phyloP scores from a whole-genome alignment of 345 rosid species.

The Gossypium raimondii region DNA sequence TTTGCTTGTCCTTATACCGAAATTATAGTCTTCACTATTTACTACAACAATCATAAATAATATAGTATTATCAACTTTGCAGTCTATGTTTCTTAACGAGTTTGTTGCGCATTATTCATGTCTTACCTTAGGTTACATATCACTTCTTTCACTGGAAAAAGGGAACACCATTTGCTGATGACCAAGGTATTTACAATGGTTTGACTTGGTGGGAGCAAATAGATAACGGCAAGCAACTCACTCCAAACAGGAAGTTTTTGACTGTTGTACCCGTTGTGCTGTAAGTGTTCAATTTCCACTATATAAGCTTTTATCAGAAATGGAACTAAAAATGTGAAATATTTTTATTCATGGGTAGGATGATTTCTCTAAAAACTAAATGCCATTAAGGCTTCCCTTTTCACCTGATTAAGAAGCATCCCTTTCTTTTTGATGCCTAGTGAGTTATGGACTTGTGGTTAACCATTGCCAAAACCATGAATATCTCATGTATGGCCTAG shows the following conservation, averaged over 20 bases:
- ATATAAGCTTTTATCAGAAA: not conserved
- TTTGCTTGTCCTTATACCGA: not conserved
- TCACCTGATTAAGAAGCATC: not conserved
- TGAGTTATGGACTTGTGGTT: not conserved
- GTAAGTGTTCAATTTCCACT: conserved; percentile 36
- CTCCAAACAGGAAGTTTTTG: conserved; percentile 70
- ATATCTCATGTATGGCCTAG: not conserved
- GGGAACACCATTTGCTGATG: conserved; percentile 75
- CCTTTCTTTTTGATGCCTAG: not conserved
- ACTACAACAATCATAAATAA: not conserved
- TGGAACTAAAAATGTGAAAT: not conserved
- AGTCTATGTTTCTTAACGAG: conserved; percentile 4
- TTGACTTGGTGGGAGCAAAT: conserved; percentile 87
- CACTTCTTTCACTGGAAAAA: conserved; percentile 84
- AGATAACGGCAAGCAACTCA: conserved; percentile 70
- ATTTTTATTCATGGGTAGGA: not conserved
- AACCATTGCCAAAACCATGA: not conserved
- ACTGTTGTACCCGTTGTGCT: conserved; percentile 79
- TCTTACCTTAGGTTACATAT: conserved; percentile 49
- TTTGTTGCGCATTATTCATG: conserved; percentile 5
- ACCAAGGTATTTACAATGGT: conserved; percentile 68
- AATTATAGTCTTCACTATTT: not conserved
- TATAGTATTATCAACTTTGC: not conserved
- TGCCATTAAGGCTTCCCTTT: not conserved
- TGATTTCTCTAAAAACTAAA: not conserved